phyloP scores from a whole-genome alignment of 768 basidiomycete genomes.

The Leucosporidium creatinivorum region DNA sequence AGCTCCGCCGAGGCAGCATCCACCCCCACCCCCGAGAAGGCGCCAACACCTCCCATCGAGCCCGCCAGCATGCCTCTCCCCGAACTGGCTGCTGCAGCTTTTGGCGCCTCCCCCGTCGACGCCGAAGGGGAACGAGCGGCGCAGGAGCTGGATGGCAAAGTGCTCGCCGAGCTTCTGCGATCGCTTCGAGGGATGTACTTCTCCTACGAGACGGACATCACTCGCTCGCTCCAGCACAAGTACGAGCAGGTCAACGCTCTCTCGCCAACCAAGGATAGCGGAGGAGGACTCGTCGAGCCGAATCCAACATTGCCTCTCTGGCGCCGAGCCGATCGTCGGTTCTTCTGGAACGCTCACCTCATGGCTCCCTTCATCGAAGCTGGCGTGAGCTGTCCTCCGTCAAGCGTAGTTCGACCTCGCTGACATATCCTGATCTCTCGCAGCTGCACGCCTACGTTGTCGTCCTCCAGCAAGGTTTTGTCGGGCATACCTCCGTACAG shows the following conservation, averaged over 20 bases:
- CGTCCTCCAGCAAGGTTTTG: slow-evolving; percentile 20
- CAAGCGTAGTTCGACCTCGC: not conserved
- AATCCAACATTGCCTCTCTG: slow-evolving; percentile 73
- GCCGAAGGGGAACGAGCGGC: no score
- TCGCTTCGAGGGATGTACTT: slow-evolving; percentile 19
- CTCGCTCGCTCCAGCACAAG: slow-evolving; percentile 14
- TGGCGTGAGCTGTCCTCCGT: slow-evolving; percentile 52
- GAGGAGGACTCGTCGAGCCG: slow-evolving; percentile 55
- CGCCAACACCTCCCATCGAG: not conserved
- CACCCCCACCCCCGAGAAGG: not conserved
- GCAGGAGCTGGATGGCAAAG: not conserved
- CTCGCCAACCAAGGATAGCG: not conserved
- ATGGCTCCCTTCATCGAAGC: slow-evolving; percentile 76
- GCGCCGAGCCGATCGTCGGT: slow-evolving; percentile 79
- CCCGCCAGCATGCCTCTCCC: slow-evolving; percentile 14
- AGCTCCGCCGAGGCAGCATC: no score
- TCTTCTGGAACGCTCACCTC: slow-evolving; percentile 95
- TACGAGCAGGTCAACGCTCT: slow-evolving; percentile 11
- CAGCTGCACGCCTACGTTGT: slow-evolving; percentile 28
- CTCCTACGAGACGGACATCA: slow-evolving; percentile 17
- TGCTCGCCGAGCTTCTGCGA: slow-evolving; percentile 9
- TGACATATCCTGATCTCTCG: not conserved
- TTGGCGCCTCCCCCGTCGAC: no score
- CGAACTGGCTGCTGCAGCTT: slow-evolving; percentile 3
- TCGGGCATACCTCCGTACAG: slow-evolving; percentile 6